Base-by-base conservation (phyloP, 2,329 filamentous ascomycete genomes). In the Zasmidium angulare region DNA sequence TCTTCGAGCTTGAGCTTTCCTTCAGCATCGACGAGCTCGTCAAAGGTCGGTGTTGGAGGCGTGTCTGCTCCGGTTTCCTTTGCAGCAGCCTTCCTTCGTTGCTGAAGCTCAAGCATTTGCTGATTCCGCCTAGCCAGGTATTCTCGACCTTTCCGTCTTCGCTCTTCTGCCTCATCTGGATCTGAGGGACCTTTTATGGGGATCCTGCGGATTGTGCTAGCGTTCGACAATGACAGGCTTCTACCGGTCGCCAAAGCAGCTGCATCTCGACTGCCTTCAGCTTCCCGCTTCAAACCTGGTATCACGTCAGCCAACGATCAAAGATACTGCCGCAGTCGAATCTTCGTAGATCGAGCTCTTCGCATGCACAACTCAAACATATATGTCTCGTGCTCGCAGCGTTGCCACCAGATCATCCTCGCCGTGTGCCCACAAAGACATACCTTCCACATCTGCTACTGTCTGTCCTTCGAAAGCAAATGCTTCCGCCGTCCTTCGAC, bases 391-490 rank as follows among this genome's bases (percentile, higher is more conserved):
- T 29, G 26, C 26, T 29, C 26, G 4, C 26, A 11, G 26, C 26
- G 4, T 6, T 29, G 11, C 26, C 26, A 11, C 26, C 26, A 29
- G 6, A 6, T 29, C 26, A 17, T 10, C 14, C 7, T 17, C 3
- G 36, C 14, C 36, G 3, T 17, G 36, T 43, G 36, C 36, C 36
- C 36, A 43, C 14, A 3, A 9, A 9, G 36, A 43, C 36, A 17
- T 43, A 43, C 66, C 61, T 24, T 61, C 66, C 60, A 71, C 66
- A 49, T 58, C 74, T 67, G 65, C 71, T 66, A 66, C 60, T 48
- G 69, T 68, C 22, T 66, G 65, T 12, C 72, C 72, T 60, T 75
- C 71, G 59, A 66, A 75, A 3, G 73, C 73, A 56, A 75, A 74
- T 4, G 72, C 73, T 54, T 75, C 73, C 24, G 70, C 58, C 72